Percentiles rank a stretch among this genome's conserved stretches.
Conservation (phyloP, 164 flowering plant species). For the Liriodendron chinense region DNA sequence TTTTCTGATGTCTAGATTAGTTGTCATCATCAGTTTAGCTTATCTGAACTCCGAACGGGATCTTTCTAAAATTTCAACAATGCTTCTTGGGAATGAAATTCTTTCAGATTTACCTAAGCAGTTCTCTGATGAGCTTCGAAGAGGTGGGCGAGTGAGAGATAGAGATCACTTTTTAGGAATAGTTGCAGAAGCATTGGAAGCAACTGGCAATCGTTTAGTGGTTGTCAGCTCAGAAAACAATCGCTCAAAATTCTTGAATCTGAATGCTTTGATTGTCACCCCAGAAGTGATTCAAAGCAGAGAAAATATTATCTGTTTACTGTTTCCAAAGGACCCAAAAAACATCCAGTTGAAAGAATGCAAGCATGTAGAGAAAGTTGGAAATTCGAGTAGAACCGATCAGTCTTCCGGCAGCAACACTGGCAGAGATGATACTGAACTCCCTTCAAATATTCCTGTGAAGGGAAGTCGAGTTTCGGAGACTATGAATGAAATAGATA, state of each 20-base stretch:
- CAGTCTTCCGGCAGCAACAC: neutral
- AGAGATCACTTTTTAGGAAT: conserved; percentile 4
- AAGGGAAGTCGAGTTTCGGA: neutral
- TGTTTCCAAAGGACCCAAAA: conserved; percentile 37
- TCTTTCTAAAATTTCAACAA: conserved; percentile 14
- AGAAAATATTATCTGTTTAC: conserved; percentile 32
- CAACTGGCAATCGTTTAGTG: conserved; percentile 58
- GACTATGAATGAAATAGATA: conserved; percentile 6
- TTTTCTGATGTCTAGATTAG: conserved; percentile 39
- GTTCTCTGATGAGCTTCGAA: conserved; percentile 25
- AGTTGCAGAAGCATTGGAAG: conserved; percentile 44
- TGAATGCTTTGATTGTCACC: conserved; percentile 32
- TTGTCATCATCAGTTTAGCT: conserved; percentile 37
- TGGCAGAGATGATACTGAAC: neutral
- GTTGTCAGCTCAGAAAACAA: conserved; percentile 23
- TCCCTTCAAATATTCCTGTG: neutral
- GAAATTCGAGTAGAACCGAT: neutral
- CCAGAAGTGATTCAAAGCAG: conserved; percentile 22
- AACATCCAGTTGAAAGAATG: neutral
- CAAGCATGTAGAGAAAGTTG: neutral
- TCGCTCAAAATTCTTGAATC: conserved; percentile 7
- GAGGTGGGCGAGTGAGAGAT: neutral
- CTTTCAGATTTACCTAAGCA: conserved; percentile 33
- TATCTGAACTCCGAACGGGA: conserved; percentile 30
- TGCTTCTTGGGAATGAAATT: conserved; percentile 24